Base-by-base conservation (phyloP, 257 asterid species). In the Thymus quinquecostatus region DNA sequence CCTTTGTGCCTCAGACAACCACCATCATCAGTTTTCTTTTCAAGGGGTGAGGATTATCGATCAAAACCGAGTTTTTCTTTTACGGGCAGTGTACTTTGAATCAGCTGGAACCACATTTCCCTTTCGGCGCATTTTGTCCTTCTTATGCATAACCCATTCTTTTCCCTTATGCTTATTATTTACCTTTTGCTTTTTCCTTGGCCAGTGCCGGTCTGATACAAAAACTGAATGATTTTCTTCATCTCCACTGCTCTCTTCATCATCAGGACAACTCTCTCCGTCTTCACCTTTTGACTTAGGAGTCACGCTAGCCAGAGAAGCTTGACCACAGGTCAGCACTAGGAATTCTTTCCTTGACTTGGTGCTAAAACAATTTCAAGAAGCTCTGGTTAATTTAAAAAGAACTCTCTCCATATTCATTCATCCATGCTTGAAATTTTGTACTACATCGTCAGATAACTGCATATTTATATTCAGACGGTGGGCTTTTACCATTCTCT, bases 321-420 rank as follows among this genome's bases (percentile, higher is more conserved):
- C 82, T 0, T 90, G 83, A 47, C 98, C 97, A 84, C 99, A 94
- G 29, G 90, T 89, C 64, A 94, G 95, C 72, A 91, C 99, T 47
- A 94, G 88, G 84, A 85, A 94, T 72, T 89, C 99, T 78, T 94
- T 94, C 82, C 96, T 85, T 68, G 59, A 88, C 87, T 91, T 94
- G 10, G 99, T 57, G 73, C 98, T 91, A 92, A 64, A 65, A 68
- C 73, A 76, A 69, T 60, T 60, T 36, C 33, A 12, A 21, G 21
- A 60, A 72, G 21, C 30, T 55, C 54, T 13, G 6, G 48, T 53
- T 2, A 53, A n/a, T 14, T 51, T 53, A 7, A 2, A 21, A 21
- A 14, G 7, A 44, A 41, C 6, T 6, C n/a, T n/a, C n/a, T 49
- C 28, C 55, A 5, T 49, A 49, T 13, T 8, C 55, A 49, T 13